phyloP scores from a whole-genome alignment of 225 moss, liverwort and hornwort genomes.

The Antitrichia curtipendula region DNA sequence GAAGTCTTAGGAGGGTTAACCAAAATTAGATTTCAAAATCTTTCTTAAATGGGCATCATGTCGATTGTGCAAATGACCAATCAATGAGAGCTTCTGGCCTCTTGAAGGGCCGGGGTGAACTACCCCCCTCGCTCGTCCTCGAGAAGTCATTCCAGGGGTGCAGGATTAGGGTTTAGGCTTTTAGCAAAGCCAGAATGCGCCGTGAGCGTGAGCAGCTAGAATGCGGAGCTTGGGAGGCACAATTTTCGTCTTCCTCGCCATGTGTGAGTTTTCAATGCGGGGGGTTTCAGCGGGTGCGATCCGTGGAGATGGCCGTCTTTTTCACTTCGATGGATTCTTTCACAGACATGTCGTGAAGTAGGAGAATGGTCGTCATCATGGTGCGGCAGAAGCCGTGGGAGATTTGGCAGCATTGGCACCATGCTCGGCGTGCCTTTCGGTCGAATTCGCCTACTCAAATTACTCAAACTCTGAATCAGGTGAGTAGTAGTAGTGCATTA shows the following conservation, averaged over 20 bases:
- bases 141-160: too few relatives aligned
- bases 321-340: not conserved
- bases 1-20: rapidly evolving
- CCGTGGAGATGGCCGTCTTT: not conserved
- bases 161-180: not conserved
- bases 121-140: too few relatives aligned
- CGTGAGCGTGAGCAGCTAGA: not conserved
- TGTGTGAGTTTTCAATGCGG: not conserved
- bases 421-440: not conserved
- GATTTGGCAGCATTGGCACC: not conserved
- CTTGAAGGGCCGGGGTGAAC: too few relatives aligned
- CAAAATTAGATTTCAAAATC: not conserved
- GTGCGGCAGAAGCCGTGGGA: not conserved
- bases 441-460: constrained; percentile 3
- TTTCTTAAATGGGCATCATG: not conserved
- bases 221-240: not conserved
- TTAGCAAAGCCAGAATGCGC: not conserved
- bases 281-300: not conserved
- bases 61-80: not conserved
- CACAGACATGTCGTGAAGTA: not conserved
- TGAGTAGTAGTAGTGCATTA: not conserved
- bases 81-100: not conserved
- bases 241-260: not conserved
- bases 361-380: not conserved
- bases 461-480: constrained; percentile 36